Evolutionary conservation across 169 alveolate species (phyloP).

Genomic region (Cryptosporidium canis): DNA sequence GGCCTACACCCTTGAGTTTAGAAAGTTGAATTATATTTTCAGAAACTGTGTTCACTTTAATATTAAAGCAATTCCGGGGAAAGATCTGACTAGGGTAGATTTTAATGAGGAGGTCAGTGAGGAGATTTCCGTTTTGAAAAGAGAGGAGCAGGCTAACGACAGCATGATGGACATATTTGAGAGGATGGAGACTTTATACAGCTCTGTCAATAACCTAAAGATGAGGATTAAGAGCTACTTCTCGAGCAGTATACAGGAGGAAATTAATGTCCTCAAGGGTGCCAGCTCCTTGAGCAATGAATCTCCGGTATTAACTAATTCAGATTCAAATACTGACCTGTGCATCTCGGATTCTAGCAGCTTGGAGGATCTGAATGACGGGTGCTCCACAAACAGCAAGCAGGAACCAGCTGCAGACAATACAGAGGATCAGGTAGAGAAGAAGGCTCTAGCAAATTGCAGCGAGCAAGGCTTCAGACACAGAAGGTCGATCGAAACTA

Average conservation of each 20-base stretch:
- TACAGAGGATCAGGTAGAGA: background rate
- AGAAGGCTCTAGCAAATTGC: background rate
- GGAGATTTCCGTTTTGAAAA: background rate
- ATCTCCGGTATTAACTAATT: background rate
- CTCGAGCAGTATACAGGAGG: background rate
- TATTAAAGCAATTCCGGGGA: background rate
- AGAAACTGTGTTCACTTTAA: slow-evolving; percentile 4
- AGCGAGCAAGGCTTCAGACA: background rate
- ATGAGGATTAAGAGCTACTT: slow-evolving; percentile 8
- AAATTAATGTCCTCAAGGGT: background rate
- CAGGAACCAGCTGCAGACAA: background rate
- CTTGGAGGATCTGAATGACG: background rate
- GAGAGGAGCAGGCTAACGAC: background rate
- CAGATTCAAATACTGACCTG: background rate
- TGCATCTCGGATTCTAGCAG: background rate
- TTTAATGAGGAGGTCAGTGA: background rate
- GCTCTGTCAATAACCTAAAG: slow-evolving; percentile 2
- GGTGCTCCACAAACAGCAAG: background rate
- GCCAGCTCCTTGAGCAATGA: background rate
- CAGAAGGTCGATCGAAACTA: slow-evolving; percentile 31
- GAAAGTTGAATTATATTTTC: slow-evolving; percentile 11
- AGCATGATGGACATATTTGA: background rate
- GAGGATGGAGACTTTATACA: slow-evolving; percentile 17
- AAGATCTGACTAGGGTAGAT: background rate
- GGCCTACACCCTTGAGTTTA: background rate